Conservation (phyloP, 768 basidiomycete genomes). For the Mycena kentingensis region DNA sequence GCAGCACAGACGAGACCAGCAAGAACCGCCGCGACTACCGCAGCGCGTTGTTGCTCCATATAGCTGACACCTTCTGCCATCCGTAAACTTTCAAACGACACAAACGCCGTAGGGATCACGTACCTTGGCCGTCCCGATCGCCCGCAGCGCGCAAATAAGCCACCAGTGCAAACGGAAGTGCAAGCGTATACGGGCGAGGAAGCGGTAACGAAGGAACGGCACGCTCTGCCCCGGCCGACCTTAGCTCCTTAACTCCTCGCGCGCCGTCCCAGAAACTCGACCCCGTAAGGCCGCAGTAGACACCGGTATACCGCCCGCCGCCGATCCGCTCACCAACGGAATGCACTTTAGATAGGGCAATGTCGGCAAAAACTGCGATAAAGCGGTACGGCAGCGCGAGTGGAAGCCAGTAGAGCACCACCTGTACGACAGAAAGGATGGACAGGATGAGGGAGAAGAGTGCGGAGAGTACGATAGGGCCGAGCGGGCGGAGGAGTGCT, state of each 20-base stretch:
- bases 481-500: slow-evolving; percentile 77
- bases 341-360: slow-evolving; percentile 11
- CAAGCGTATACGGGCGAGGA: slow-evolving; percentile 69
- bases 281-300: slow-evolving; percentile 61
- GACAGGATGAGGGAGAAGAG: slow-evolving; percentile 76
- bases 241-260: slow-evolving; percentile 35
- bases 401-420: slow-evolving; percentile 59
- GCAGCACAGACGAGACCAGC: slow-evolving; percentile 21
- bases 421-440: slow-evolving; percentile 49
- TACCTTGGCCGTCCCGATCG: slow-evolving; percentile 18
- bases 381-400: slow-evolving; percentile 49
- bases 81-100: neutral
- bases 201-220: slow-evolving; percentile 35
- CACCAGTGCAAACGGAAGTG: slow-evolving; percentile 76
- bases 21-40: slow-evolving; percentile 17
- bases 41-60: slow-evolving; percentile 20
- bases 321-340: slow-evolving; percentile 20
- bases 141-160: slow-evolving; percentile 86
- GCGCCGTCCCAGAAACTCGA: slow-evolving; percentile 48
- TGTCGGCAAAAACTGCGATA: slow-evolving; percentile 27
- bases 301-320: slow-evolving; percentile 36
- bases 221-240: slow-evolving; percentile 12
- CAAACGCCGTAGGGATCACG: neutral
- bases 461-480: slow-evolving; percentile 75
- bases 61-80: slow-evolving; percentile 17